These are phyloP conservation scores for Silybum marianum DNA, from an alignment of 129 eudicot species.

Conservation along the genomic window DNA sequence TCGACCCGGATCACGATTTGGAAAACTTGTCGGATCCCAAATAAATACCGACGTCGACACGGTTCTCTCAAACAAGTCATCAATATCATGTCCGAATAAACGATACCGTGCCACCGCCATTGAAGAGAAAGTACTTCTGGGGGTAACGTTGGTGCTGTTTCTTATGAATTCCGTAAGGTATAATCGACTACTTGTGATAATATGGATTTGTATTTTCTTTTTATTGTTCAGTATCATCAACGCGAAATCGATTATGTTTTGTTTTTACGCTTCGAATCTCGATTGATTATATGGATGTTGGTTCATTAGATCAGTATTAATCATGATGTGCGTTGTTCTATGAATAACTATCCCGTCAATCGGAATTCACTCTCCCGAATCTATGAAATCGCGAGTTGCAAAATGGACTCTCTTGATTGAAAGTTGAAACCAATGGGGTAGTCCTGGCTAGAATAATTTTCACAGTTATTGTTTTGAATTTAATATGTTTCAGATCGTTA, in stretches of 20 bases:
- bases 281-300: constrained; percentile 1
- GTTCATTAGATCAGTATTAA: background rate
- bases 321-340: constrained; percentile 5
- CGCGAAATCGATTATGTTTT: constrained; percentile 3
- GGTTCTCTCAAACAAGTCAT: constrained; percentile 12
- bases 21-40: background rate
- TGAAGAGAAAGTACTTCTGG: constrained; percentile 17
- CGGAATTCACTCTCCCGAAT: constrained; percentile 20
- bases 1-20: background rate
- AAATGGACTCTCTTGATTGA: background rate
- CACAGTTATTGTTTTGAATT: background rate
- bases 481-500: background rate
- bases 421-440: background rate
- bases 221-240: background rate
- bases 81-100: constrained; percentile 21
- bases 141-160: constrained; percentile 16
- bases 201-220: background rate
- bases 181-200: background rate
- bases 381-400: background rate
- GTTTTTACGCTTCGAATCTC: background rate
- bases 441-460: background rate
- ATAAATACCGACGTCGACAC: background rate
- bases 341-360: background rate
- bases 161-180: constrained; percentile 12
- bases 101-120: constrained; percentile 28